Evolutionary conservation across 371 early-diverging fungal genomes (phyloP).

Genomic region (Capillidium rhysosporum): DNA sequence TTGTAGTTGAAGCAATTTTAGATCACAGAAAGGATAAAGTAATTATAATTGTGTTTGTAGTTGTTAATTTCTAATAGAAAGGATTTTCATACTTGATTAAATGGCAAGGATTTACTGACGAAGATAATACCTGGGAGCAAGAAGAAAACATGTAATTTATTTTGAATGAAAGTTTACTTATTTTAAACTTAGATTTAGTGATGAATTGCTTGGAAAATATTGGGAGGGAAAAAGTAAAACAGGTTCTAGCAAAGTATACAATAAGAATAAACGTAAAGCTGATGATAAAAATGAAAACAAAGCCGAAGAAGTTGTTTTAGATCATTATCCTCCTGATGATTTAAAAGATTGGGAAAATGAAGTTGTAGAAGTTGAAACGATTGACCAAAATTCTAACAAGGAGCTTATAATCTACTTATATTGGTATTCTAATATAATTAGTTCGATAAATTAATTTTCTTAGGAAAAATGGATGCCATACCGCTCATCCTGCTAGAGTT

Average conservation of each 20-base stretch:
- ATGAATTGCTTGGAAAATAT: constrained; percentile 2
- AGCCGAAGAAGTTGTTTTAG: background rate
- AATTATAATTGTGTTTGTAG: background rate
- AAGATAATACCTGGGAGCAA: constrained; percentile 5
- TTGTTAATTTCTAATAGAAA: background rate
- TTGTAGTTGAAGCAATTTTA: constrained; percentile 4
- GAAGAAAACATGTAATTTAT: constrained; percentile 6
- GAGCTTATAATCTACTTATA: background rate
- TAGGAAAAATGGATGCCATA: constrained; percentile 7
- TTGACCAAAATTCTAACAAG: background rate
- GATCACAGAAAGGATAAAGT: constrained; percentile 3
- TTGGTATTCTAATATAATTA: background rate
- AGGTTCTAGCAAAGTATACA: background rate
- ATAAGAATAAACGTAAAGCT: background rate
- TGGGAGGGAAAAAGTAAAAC: constrained; percentile 3
- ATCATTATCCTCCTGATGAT: constrained; percentile 5
- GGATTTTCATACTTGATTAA: background rate
- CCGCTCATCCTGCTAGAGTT: background rate
- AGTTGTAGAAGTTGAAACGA: constrained; percentile 4
- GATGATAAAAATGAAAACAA: background rate
- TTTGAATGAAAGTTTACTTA: background rate
- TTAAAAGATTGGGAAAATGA: constrained; percentile 6
- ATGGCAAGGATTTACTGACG: constrained; percentile 4
- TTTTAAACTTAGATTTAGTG: background rate
- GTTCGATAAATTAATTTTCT: background rate